Evolutionary conservation across 768 basidiomycete species (phyloP).

Genomic region (Auriscalpium microsporum): DNA sequence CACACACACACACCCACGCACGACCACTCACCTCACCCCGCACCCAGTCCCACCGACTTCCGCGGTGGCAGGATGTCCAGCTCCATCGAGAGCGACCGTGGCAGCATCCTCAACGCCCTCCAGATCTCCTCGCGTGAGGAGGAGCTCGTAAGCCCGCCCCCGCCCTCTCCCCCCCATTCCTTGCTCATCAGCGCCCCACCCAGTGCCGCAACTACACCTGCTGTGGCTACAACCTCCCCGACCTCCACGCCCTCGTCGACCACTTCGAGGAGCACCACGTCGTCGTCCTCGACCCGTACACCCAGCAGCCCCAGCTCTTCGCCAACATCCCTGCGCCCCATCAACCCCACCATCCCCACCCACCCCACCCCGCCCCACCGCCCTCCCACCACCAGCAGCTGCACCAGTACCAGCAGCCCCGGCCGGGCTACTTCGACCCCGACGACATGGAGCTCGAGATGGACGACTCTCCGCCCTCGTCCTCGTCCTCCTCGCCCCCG

Average conservation of each 20-base stretch:
- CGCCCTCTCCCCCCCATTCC: conserved; percentile 1
- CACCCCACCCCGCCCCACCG: conserved; percentile 18
- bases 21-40: neutral
- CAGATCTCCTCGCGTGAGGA: conserved; percentile 61
- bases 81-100: conserved; percentile 54
- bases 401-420: conserved; percentile 21
- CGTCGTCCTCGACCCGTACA: conserved; percentile 50
- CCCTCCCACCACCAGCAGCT: conserved; percentile 23
- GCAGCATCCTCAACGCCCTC: conserved; percentile 55
- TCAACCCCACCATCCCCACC: conserved; percentile 6
- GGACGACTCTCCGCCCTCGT: conserved; percentile 34
- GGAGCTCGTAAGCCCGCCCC: conserved; percentile 47
- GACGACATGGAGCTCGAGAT: conserved; percentile 79
- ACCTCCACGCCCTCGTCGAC: conserved; percentile 78
- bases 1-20: neutral
- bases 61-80: conserved; percentile 36
- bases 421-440: conserved; percentile 45
- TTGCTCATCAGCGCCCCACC: neutral
- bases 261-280: conserved; percentile 91
- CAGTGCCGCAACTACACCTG: conserved; percentile 86
- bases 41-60: conserved; percentile 36
- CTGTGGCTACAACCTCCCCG: conserved; percentile 70
- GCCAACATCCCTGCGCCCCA: conserved; percentile 5
- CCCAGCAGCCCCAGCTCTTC: conserved; percentile 12
- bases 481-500: conserved; percentile 31